Evolutionary conservation across 2,329 filamentous ascomycete genomes (phyloP).

Genomic region (Xylariales sp.): DNA sequence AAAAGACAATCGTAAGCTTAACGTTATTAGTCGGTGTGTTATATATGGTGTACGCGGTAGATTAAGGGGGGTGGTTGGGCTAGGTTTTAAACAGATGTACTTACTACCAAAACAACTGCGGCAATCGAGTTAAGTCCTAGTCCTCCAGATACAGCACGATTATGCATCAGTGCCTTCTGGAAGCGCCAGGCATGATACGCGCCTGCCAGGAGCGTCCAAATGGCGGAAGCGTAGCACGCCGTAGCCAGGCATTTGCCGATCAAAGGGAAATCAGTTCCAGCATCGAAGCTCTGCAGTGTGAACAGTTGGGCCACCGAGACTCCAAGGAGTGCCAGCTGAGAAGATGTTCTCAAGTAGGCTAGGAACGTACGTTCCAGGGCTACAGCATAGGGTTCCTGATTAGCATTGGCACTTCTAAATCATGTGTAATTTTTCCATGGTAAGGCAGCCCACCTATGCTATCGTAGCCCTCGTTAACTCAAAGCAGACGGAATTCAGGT

Average conservation of each 20-base stretch:
- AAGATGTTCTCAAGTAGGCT: constrained; percentile 66
- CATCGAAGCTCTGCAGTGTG: constrained; percentile 37
- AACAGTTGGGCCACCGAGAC: constrained; percentile 66
- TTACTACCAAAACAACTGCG: constrained; percentile 9
- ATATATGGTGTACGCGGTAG: too few species aligned
- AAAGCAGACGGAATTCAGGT: too few species aligned
- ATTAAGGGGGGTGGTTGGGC: too few species aligned
- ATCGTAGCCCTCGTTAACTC: too few species aligned
- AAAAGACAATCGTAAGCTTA: too few species aligned
- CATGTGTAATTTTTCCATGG: too few species aligned
- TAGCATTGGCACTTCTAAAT: background rate
- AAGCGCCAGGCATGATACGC: constrained; percentile 25
- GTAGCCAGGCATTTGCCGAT: constrained; percentile 56
- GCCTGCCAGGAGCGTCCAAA: constrained; percentile 28
- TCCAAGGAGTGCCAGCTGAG: constrained; percentile 64
- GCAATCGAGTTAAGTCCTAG: constrained; percentile 19
- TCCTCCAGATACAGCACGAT: constrained; percentile 26
- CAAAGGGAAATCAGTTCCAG: constrained; percentile 51
- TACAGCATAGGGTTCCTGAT: constrained; percentile 25
- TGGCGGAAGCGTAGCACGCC: constrained; percentile 34
- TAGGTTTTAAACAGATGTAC: too few species aligned
- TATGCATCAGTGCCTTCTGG: constrained; percentile 23
- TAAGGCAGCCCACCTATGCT: too few species aligned
- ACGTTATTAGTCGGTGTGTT: too few species aligned
- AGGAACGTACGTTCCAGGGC: constrained; percentile 73